phyloP scores from a whole-genome alignment of 208 protist species.

The Pavlovales sp. region DNA sequence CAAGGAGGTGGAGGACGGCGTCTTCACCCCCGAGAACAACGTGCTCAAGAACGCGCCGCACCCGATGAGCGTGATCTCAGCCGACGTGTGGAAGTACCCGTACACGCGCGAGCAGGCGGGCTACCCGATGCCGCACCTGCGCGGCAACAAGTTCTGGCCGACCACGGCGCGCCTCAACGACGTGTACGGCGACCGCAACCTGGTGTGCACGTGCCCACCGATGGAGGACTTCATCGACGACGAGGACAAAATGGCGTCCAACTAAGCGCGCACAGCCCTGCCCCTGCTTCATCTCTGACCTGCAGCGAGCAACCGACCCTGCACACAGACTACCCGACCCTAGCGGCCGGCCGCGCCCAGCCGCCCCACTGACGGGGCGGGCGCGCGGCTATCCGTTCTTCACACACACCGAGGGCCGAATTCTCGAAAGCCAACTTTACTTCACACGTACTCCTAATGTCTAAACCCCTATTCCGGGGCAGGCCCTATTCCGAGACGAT shows the following conservation, averaged over 20 bases:
- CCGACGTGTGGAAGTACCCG: constrained; percentile 77
- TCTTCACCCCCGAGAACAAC: constrained; percentile 75
- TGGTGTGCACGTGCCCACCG: constrained; percentile 79
- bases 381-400: too few relatives aligned
- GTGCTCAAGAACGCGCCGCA: constrained; percentile 92
- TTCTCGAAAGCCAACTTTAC: too few relatives aligned
- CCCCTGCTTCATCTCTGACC: too few relatives aligned
- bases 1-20: constrained; percentile 73
- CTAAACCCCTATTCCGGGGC: too few relatives aligned
- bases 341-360: too few relatives aligned
- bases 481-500: too few relatives aligned
- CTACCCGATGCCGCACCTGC: constrained; percentile 76
- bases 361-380: too few relatives aligned
- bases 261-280: too few relatives aligned
- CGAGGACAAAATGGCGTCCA: not conserved
- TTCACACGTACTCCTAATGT: too few relatives aligned
- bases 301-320: too few relatives aligned
- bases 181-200: constrained; percentile 88
- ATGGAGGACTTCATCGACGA: constrained; percentile 27
- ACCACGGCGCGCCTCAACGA: constrained; percentile 78
- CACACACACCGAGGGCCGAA: too few relatives aligned
- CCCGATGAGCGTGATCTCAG: constrained; percentile 62
- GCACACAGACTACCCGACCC: too few relatives aligned
- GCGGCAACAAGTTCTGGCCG: constrained; percentile 86
- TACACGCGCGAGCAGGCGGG: constrained; percentile 87